Evolutionary conservation across 805 yeast species (phyloP), one percentile per base, ranked within the genome.

Genomic region (Wickerhamomyces rabaulensis): DNA sequence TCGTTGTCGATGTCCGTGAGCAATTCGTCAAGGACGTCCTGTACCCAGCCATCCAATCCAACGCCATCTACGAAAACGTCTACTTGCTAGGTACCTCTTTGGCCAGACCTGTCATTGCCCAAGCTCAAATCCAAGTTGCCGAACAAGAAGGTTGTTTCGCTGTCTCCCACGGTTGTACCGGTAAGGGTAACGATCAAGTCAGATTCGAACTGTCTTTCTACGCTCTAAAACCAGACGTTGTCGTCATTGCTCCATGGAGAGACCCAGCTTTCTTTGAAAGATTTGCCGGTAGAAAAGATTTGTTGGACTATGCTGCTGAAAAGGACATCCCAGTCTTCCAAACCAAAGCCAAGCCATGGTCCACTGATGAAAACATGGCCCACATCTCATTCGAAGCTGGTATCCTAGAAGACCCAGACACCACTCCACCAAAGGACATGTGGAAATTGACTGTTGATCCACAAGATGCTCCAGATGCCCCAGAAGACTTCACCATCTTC

Each of bases 341-440:
- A 76, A 94, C 99, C 57, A 90, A 90, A 71, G 89, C 98, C 55
- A 94, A 94, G 77, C 99, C 99, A 60, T 94, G 99, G 99, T 91
- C 98, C 33, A 94, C 99, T 48, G 99, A 94, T 69, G 99, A 94
- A 76, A 94, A 94, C 80, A 75, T 92, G 82, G 99, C 98, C 41
- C 99, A 94, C 73, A 94, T 94, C 69, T 92, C 98, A 36, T 94
- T 87, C 69, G 99, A 94, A 78, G 99, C 99, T 54, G 99, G 99
- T 73, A 94, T 94, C 58, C 81, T 94, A 64, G 99, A 94, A 75
- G 96, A 94, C 74, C 99, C 99, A 65, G 87, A 94, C 70, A 83
- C 92, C 60, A 94, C 99, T 44, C 99, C 99, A 55, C 99, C 99
- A 73, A 92, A 91, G 76, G 99, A 94, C 70, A 94, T 94, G 99